Base-by-base conservation (phyloP, 345 rosid genomes). In the Populus pruinosa region DNA sequence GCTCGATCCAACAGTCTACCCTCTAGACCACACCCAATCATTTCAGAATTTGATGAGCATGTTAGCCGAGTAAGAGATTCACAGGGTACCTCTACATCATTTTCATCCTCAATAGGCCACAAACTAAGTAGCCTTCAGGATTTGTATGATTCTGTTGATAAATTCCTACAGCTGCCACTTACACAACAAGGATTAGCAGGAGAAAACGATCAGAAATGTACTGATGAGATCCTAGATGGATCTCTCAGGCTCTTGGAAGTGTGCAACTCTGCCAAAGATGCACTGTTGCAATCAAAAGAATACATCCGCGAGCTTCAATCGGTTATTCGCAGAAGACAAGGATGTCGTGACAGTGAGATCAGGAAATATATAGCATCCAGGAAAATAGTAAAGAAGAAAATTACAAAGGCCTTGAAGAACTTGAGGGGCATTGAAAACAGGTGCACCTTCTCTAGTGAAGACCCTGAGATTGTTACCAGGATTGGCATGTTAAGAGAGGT, bases 401-500 rank as follows among this genome's bases (percentile, higher is more conserved):
- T 53, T 7, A 53, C 20, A 53, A 53, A 53, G 59, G 59, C 59
- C 59, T 6, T 20, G 59, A 53, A 6, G 59, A 53, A 5, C 59
- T 18, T 53, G 59, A 53, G 20, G 59, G n/a, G 10, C 59, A 20
- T 20, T 1, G 59, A 20, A 53, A 53, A 20, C 23, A 53, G 1
- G 59, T 18, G 23, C 23, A 53, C 23, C 23, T 53, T 53, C 59
- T 53, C 59, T 18, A 53, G 20, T 9, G 55, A 53, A 1, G 44
- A 67, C 27, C 13, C 8, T 18, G 83, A 83, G 66, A 73, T 62
- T 1, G n/a, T 39, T 2, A 47, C 23, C 12, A 14, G 68, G 9
- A 53, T 79, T 18, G 23, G 62, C 25, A n/a, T 59, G 43, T 39
- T 76, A 49, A 69, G 27, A 72, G 79, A 83, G 35, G 82, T 69